Evolutionary conservation across 768 basidiomycete genomes (phyloP).

Genomic region (Tulasnella sp.): DNA sequence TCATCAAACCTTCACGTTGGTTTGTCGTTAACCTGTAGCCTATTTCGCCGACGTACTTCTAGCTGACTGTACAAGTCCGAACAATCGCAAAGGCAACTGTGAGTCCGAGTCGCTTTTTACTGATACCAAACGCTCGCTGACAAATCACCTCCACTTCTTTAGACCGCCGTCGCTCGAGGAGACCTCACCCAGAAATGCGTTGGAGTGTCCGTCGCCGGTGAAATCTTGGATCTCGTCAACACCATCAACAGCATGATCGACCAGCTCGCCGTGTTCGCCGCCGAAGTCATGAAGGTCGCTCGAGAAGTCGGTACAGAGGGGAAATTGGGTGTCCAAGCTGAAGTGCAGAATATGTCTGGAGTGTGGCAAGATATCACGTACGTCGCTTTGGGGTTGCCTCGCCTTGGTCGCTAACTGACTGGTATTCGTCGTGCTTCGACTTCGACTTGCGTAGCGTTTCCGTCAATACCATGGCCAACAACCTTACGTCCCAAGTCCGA

Average conservation of each 20-base stretch:
- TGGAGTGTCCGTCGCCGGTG: no score
- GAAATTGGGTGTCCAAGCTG: no score
- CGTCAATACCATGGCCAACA: conserved; percentile 98
- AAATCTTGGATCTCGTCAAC: no score
- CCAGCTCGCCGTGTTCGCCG: conserved; percentile 63
- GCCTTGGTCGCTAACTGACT: not conserved
- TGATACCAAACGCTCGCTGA: not conserved
- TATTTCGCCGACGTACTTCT: not conserved
- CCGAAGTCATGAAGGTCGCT: conserved; percentile 91
- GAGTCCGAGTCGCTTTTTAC: conserved; percentile 35
- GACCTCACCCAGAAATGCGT: no score
- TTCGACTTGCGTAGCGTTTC: conserved; percentile 59
- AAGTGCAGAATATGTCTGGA: conserved; percentile 65
- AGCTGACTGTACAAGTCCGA: conserved; percentile 65
- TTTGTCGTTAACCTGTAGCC: not conserved
- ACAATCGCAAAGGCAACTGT: conserved; percentile 63
- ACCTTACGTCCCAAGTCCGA: conserved; percentile 96
- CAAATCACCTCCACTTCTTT: not conserved
- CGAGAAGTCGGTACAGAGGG: conserved; percentile 25
- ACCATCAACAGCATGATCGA: conserved; percentile 46
- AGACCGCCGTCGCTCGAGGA: no score
- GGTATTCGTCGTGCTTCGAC: no score
- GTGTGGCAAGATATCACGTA: conserved; percentile 99
- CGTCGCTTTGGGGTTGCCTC: conserved; percentile 36
- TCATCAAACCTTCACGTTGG: not conserved